Base-by-base conservation (phyloP, 202 grass and related monocot species). In the Setaria viridis region DNA sequence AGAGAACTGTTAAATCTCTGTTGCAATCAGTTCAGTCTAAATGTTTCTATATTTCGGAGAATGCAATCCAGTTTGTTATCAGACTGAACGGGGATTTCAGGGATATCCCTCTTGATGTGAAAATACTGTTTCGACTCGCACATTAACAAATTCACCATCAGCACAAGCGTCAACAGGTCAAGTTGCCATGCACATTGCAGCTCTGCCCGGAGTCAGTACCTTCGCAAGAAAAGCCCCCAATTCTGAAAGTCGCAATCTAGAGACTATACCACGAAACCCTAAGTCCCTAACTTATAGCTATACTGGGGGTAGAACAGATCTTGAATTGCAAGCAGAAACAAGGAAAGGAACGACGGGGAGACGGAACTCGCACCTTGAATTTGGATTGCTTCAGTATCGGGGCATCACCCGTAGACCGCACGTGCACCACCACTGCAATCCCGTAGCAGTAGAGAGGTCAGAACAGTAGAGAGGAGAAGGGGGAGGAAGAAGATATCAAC, bases 311-410 rank as follows among this genome's bases (percentile, higher is more conserved):
- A 41, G 11, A 51, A 46, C 70, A 49, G 11, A 62, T 59, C 67
- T 63, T 32, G 7, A 83, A 55, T n/a, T 2, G 16, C 56, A 64
- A 45, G 68, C 68, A 5, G 9, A 32, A 21, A 53, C 12, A 60
- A 50, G n/a, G 7, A 25, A 25, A 25, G 25, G 25, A 25, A 25
- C 25, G 25, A 30, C 1, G 4, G 30, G 17, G 39, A 17, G 25
- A 50, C 30, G 58, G 79, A 68, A 76, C 9, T 13, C 67, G 25
- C 70, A 91, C 92, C 90, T 92, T 94, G 78, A 97, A 97, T 64
- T 97, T 97, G 32, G 84, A 62, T 47, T 97, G 92, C 75, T 97
- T 97, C 47, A 94, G 94, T 20, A 94, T 91, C 42, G 94, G 94
- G 33, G 84, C 90, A 51, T 94, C 90, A 1, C 90, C 90, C 30